These are phyloP conservation scores for Salix arbutifolia DNA, from an alignment of 345 rosid genomes.

Conservation along the genomic window DNA sequence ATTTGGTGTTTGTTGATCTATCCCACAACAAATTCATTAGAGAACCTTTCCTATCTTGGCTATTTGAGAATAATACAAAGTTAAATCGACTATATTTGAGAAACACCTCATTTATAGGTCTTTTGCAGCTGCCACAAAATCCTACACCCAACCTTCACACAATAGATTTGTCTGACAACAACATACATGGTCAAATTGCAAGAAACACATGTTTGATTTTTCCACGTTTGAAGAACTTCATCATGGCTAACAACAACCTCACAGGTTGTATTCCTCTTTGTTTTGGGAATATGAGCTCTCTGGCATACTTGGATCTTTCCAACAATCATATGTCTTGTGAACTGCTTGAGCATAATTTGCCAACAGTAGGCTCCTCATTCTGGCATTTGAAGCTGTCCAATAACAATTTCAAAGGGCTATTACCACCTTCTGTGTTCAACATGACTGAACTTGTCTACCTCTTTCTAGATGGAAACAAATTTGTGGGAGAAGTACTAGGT, in stretches of 20 bases:
- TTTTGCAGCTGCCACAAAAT: neutral
- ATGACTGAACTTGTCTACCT: neutral
- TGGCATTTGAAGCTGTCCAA: neutral
- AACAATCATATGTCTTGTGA: neutral
- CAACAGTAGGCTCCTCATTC: neutral
- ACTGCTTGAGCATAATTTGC: neutral
- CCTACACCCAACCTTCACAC: neutral
- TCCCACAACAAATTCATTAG: neutral
- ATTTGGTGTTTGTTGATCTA: conserved; percentile 2
- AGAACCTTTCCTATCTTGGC: conserved; percentile 21
- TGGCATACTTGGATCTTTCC: conserved; percentile 5
- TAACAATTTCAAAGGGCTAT: neutral
- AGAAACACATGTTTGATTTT: neutral
- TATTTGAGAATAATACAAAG: conserved; percentile 21
- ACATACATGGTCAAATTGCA: conserved; percentile 8
- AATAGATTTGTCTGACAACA: conserved; percentile 7
- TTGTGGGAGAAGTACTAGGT: neutral
- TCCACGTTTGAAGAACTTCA: neutral
- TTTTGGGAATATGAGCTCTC: neutral
- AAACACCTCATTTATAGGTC: neutral
- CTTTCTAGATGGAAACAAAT: conserved; percentile 8
- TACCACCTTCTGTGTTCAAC: neutral
- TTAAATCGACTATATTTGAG: neutral
- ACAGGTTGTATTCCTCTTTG: conserved; percentile 22
- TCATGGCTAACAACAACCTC: conserved; percentile 12